Evolutionary conservation across 306 rosid species (phyloP).

Genomic region (Geum urbanum): DNA sequence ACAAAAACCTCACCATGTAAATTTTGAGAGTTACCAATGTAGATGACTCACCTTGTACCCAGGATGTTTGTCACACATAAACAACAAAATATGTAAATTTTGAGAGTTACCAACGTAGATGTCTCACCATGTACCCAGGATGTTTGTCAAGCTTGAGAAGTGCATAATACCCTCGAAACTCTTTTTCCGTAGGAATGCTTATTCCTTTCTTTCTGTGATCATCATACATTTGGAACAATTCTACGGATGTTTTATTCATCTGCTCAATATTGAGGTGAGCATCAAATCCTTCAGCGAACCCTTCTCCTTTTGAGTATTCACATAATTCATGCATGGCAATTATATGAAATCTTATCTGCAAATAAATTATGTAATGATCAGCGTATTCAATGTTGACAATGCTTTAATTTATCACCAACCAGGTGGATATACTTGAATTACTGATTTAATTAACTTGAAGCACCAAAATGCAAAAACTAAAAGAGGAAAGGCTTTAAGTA

Average conservation of each 20-base stretch:
- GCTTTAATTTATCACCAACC: slow-evolving; percentile 9
- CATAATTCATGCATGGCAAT: slow-evolving; percentile 95
- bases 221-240: slow-evolving; percentile 89
- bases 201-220: slow-evolving; percentile 97
- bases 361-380: slow-evolving; percentile 30
- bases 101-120: slow-evolving; percentile 26
- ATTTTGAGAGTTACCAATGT: slow-evolving; percentile 26
- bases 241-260: slow-evolving; percentile 98
- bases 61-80: slow-evolving; percentile 88
- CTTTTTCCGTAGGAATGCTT: slow-evolving; percentile 62
- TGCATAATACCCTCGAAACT: slow-evolving; percentile 96
- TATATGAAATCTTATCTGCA: slow-evolving; percentile 90
- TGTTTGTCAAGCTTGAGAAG: slow-evolving; percentile 99
- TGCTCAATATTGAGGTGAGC: slow-evolving; percentile 99
- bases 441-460: neutral
- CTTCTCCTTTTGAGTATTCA: slow-evolving; percentile 95
- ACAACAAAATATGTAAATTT: slow-evolving; percentile 32
- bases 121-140: slow-evolving; percentile 94
- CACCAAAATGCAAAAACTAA: neutral
- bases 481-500: too few relatives aligned
- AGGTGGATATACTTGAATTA: slow-evolving; percentile 8
- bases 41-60: slow-evolving; percentile 77
- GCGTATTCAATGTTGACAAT: slow-evolving; percentile 30
- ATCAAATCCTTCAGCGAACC: slow-evolving; percentile 96
- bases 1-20: slow-evolving; percentile 39